Evolutionary conservation across 768 basidiomycete species (phyloP), one percentile per base, ranked within the genome.

Genomic region (Russula brevipes): DNA sequence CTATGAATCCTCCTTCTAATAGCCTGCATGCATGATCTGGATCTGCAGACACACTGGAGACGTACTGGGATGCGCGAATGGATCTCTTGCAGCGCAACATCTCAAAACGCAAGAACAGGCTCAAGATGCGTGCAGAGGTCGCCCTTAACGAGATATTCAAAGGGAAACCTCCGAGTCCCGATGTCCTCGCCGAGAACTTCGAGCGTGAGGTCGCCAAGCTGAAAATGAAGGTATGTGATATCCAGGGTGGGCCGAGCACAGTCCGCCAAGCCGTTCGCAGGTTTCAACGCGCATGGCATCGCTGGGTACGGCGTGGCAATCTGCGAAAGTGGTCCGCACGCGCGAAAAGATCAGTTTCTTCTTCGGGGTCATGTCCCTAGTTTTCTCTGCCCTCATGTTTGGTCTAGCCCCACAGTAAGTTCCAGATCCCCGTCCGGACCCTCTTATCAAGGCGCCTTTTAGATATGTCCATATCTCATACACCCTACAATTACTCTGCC

Each of bases 391-490:
- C 5, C 82, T 98, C 4, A 75, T 98, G 64, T 92, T 95, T 70
- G 92, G 89, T n/a, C 79, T 91, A 71, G 85, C 85, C 16, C 95
- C 95, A 11, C 81, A 95, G 85, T 94, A 76, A 72, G 85, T 85
- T 59, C 17, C 42, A 61, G 35, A 58, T 49, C 47, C 33, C 31
- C 59, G 4, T 14, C 17, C 31, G 35, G 42, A 42, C 50, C 44
- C 59, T 69, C 19, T 70, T 61, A 66, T 36, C 68, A 64, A 56
- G 51, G 65, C 58, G n/a, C 16, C 49, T 50, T 51, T 5, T 68
- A 91, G 89, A 76, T 96, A 91, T 87, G 81, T 96, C 24, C 95
- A 96, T 60, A 79, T 94, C 14, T 82, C 86, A 5, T 98, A 98
- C 73, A 93, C 94, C 1, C 70, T 86, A 0, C 90, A 89, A 72